A percentile compares a stretch with the other conserved stretches of the same genome.
Conservation (phyloP, 805 yeast genomes). For the Zygotorulaspora chibaensis region DNA sequence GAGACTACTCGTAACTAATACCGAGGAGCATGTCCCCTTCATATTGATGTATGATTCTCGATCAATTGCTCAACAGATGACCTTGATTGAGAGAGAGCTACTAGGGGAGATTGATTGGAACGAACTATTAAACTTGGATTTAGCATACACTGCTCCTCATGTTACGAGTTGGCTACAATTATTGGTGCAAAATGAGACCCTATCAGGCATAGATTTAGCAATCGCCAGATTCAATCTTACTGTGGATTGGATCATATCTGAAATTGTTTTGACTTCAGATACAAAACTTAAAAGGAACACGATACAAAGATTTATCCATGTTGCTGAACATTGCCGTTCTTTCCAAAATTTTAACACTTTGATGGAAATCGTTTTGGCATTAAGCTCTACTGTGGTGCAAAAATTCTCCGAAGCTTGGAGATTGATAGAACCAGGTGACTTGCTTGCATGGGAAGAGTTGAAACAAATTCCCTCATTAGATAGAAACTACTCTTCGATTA, state of each 20-base stretch:
- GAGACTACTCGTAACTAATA: slow-evolving; percentile 25
- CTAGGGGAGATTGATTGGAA: slow-evolving; percentile 87
- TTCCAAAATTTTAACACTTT: slow-evolving; percentile 82
- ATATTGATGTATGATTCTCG: slow-evolving; percentile 66
- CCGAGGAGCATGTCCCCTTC: slow-evolving; percentile 71
- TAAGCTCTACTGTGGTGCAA: slow-evolving; percentile 61
- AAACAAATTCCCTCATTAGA: slow-evolving; percentile 71
- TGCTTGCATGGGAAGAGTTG: slow-evolving; percentile 58
- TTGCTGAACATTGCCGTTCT: slow-evolving; percentile 68
- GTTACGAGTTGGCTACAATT: slow-evolving; percentile 81
- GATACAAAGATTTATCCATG: slow-evolving; percentile 80
- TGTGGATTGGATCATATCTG: slow-evolving; percentile 90
- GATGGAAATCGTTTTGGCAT: slow-evolving; percentile 81
- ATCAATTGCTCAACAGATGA: slow-evolving; percentile 72
- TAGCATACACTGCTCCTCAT: slow-evolving; percentile 64
- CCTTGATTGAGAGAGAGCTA: slow-evolving; percentile 81
- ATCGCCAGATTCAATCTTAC: slow-evolving; percentile 82
- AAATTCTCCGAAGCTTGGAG: slow-evolving; percentile 70
- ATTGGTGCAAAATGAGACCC: slow-evolving; percentile 50
- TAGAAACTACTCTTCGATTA: slow-evolving; percentile 63
- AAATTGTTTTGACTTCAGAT: slow-evolving; percentile 65
- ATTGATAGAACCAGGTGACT: slow-evolving; percentile 65
- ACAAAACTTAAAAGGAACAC: slow-evolving; percentile 59
- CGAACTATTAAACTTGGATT: slow-evolving; percentile 70
- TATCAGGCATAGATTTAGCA: slow-evolving; percentile 76